phyloP scores from a whole-genome alignment of 2,329 filamentous ascomycete genomes.

The Trichoderma polysporum region DNA sequence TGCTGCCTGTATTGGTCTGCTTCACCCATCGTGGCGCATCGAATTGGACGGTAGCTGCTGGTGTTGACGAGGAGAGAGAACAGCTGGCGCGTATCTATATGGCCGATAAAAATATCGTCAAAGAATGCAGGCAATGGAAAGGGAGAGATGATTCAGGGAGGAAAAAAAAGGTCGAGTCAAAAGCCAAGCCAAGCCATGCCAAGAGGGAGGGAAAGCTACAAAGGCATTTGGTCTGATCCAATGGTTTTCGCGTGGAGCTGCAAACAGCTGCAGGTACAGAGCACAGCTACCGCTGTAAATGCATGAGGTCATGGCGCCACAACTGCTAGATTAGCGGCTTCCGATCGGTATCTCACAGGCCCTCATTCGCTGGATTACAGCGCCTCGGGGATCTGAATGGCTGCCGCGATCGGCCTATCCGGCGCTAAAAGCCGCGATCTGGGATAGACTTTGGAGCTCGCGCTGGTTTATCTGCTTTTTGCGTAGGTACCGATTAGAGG shows the following conservation, averaged over 20 bases:
- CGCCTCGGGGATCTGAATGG: not conserved
- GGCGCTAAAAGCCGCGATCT: not conserved
- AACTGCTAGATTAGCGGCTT: not conserved
- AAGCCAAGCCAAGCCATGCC: not conserved
- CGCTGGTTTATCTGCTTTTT: no score
- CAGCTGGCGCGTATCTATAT: not conserved
- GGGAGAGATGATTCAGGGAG: not conserved
- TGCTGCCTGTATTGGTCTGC: conserved; percentile 34
- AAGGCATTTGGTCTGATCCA: not conserved
- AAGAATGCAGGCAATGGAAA: not conserved
- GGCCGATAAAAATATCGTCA: not conserved
- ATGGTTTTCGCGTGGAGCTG: not conserved
- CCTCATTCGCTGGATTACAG: conserved; percentile 1
- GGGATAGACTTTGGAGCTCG: not conserved
- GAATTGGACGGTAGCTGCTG: not conserved
- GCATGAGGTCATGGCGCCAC: conserved; percentile 21
- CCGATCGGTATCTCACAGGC: not conserved
- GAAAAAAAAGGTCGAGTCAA: not conserved
- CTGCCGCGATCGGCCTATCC: not conserved
- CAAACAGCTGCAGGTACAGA: conserved; percentile 15
- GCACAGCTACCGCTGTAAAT: not conserved
- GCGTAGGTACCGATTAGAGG: no score
- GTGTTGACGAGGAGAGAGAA: not conserved
- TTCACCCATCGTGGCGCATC: conserved; percentile 34
- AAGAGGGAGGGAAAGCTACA: not conserved